Conservation (phyloP, 2,329 filamentous ascomycete species). For the Akanthomyces dipterigenus region DNA sequence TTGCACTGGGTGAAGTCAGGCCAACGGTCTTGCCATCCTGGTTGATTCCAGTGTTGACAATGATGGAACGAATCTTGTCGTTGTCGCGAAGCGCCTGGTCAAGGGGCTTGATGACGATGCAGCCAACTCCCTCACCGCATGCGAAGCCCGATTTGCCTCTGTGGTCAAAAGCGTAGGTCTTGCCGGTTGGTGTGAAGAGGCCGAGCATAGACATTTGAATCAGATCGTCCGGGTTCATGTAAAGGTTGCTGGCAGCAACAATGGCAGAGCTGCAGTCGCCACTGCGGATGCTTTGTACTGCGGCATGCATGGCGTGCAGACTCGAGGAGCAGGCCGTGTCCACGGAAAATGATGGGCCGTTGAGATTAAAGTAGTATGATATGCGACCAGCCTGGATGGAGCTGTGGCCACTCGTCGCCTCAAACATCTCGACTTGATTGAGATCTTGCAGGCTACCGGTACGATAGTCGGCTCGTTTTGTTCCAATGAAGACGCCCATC, state of each 20-base stretch:
- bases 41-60: slow-evolving; percentile 44
- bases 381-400: slow-evolving; percentile 48
- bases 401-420: slow-evolving; percentile 42
- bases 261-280: slow-evolving; percentile 41
- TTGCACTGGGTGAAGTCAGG: slow-evolving; percentile 48
- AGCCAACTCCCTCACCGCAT: slow-evolving; percentile 51
- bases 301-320: slow-evolving; percentile 42
- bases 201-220: slow-evolving; percentile 25
- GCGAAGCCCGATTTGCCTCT: slow-evolving; percentile 43
- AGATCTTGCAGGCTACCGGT: slow-evolving; percentile 37
- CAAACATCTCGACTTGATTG: slow-evolving; percentile 44
- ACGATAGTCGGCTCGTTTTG: slow-evolving; percentile 42
- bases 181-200: slow-evolving; percentile 42
- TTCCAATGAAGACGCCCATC: slow-evolving; percentile 44
- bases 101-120: slow-evolving; percentile 51
- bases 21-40: slow-evolving; percentile 44
- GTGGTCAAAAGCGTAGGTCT: slow-evolving; percentile 37
- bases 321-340: slow-evolving; percentile 48
- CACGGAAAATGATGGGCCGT: slow-evolving; percentile 44
- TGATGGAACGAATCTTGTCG: slow-evolving; percentile 46
- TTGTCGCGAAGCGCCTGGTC: slow-evolving; percentile 47
- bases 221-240: slow-evolving; percentile 36
- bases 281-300: slow-evolving; percentile 40
- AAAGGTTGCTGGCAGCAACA: slow-evolving; percentile 41
- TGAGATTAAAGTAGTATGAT: slow-evolving; percentile 49